Evolutionary conservation across 257 asterid genomes (phyloP), one percentile per base, ranked within the genome.

Genomic region (Lithospermum erythrorhizon): DNA sequence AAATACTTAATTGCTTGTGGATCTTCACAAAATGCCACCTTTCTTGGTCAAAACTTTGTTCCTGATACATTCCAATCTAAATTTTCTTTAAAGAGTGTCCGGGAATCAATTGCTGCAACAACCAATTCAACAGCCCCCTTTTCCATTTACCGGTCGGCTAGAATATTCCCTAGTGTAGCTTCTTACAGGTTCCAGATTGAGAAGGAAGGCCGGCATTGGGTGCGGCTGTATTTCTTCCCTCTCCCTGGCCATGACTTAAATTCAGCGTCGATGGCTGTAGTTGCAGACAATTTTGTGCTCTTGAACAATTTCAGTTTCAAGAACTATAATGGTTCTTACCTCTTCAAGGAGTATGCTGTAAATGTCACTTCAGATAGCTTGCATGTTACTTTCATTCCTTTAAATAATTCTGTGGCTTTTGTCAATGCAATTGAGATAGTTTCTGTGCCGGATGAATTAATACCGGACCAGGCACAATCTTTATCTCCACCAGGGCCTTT

Each of bases 141-240:
- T 57, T 65, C 83, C 3, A 37, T 78, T 0, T 78, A 75, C 63
- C 75, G 59, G 37, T 78, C 83, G 0, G 83, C 70, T 6, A 59
- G 80, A 53, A 70, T 78, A 37, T 78, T 78, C 57, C 61, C 70
- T 21, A 53, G 21, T 35, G 58, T 60, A 3, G 53, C 68, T 14
- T 66, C 79, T 29, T 78, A 68, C 51, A 67, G 61, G 62, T 78
- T 78, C 53, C 66, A 67, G 29, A 69, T 78, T 62, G 58, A 66
- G 65, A 55, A 69, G 55, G 67, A 65, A 64, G 83, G 83, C 24
- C 61, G 72, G 56, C 83, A 78, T 61, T 78, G 83, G 83, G 23
- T 78, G 54, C 80, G 83, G 60, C 83, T 78, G 29, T 78, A 78
- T 56, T 78, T 78, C 45, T 74, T 68, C 45, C 83, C 83, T 4